Percentiles rank a stretch among this genome's conserved stretches.
phyloP scores from a whole-genome alignment of 78 protist genomes.

The Thecamonas trahens region DNA sequence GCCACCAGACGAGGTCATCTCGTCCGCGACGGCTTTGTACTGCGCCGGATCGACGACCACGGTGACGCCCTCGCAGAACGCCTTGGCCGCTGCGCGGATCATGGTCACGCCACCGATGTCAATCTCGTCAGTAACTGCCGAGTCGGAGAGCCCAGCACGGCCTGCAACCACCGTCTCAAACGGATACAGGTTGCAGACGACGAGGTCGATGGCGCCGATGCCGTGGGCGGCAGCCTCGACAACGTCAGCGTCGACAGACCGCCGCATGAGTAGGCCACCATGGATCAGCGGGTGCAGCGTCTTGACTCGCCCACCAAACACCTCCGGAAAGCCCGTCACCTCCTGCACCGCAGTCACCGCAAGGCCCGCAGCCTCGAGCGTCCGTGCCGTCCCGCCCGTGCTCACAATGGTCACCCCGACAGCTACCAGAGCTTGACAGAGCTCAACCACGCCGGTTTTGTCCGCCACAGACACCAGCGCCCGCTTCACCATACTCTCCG shows the following conservation, averaged over 20 bases:
- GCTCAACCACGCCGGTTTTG: constrained; percentile 56
- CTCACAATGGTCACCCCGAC: constrained; percentile 30
- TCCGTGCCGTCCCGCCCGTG: constrained; percentile 60
- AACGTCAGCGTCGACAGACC: constrained; percentile 15
- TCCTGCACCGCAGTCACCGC: constrained; percentile 40
- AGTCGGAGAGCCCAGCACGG: constrained; percentile 19
- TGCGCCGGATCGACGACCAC: constrained; percentile 27
- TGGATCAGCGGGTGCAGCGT: constrained; percentile 80
- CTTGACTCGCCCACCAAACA: constrained; percentile 76
- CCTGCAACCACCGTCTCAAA: constrained; percentile 35
- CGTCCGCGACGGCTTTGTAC: constrained; percentile 5
- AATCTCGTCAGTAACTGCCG: constrained; percentile 45
- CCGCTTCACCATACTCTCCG: no score
- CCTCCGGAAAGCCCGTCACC: constrained; percentile 58
- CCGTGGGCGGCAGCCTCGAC: not conserved
- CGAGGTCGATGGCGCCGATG: constrained; percentile 8
- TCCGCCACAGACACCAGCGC: constrained; percentile 64
- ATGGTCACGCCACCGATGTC: constrained; percentile 73
- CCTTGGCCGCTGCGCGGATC: constrained; percentile 51
- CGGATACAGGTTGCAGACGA: constrained; percentile 76
- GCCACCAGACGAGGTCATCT: not conserved
- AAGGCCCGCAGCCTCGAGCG: constrained; percentile 39
- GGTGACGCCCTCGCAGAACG: constrained; percentile 26
- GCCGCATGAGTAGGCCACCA: constrained; percentile 59
- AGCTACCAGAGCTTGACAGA: constrained; percentile 14